Percentiles rank a stretch among this genome's conserved stretches.
Evolutionary conservation across 2,329 filamentous ascomycete species (phyloP).

Genomic region (Fusarium sp.): DNA sequence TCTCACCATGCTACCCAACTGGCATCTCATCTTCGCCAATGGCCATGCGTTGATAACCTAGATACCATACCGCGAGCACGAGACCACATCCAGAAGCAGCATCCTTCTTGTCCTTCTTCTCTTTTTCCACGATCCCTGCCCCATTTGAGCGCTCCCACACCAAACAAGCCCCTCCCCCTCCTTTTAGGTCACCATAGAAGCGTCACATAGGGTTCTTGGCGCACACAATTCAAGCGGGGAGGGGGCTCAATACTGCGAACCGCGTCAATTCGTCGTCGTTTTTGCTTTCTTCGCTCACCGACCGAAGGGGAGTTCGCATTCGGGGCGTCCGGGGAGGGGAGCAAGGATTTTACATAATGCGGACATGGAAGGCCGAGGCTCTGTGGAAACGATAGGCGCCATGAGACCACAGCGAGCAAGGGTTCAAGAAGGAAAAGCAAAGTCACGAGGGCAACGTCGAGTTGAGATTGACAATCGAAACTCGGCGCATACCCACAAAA

Average conservation of each 20-base stretch:
- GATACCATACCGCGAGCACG: constrained; percentile 22
- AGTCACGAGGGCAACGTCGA: constrained; percentile 10
- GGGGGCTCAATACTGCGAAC: background rate
- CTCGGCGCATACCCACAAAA: background rate
- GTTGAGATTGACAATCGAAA: constrained; percentile 3
- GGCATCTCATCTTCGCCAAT: constrained; percentile 6
- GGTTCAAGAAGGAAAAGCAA: background rate
- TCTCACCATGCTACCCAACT: background rate
- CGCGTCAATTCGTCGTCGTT: background rate
- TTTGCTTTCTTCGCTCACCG: background rate
- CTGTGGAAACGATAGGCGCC: background rate
- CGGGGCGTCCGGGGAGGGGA: background rate
- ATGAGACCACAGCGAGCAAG: constrained; percentile 1
- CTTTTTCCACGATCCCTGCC: background rate
- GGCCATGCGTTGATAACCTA: background rate
- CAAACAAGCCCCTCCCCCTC: constrained; percentile 26
- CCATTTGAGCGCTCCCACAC: background rate
- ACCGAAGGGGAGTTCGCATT: constrained; percentile 11
- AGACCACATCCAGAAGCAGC: constrained; percentile 33
- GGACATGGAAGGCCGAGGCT: constrained; percentile 10
- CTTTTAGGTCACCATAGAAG: constrained; percentile 19
- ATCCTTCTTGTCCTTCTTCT: background rate
- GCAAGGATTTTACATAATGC: background rate
- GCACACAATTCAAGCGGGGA: constrained; percentile 2
- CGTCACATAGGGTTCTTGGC: constrained; percentile 28